Evolutionary conservation across 2,329 filamentous ascomycete genomes (phyloP).

Genomic region (Dactylella cylindrospora): DNA sequence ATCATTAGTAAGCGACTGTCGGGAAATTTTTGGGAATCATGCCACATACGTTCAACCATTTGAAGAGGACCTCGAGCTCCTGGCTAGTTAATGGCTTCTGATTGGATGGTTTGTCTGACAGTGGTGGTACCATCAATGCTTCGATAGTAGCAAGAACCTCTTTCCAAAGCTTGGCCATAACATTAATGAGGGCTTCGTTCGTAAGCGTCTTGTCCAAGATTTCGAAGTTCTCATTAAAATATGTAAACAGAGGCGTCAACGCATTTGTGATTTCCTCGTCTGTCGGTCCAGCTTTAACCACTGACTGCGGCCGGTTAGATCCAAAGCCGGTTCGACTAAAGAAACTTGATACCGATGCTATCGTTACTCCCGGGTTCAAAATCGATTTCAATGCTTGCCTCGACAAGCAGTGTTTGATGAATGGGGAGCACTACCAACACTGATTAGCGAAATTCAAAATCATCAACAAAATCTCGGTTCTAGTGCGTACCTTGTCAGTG

Average conservation of each 20-base stretch:
- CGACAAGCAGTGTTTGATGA: conserved; percentile 88
- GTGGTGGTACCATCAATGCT: conserved; percentile 80
- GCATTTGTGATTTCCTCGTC: conserved; percentile 76
- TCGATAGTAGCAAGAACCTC: conserved; percentile 93
- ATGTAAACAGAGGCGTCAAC: conserved; percentile 80
- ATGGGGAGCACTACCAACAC: conserved; percentile 72
- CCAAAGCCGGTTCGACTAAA: conserved; percentile 62
- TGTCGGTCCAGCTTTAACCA: conserved; percentile 62
- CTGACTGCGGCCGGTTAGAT: conserved; percentile 55
- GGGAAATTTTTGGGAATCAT: not conserved
- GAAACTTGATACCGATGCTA: conserved; percentile 71
- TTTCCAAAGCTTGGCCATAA: conserved; percentile 98
- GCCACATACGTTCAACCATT: conserved; percentile 69
- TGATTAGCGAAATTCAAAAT: conserved; percentile 7
- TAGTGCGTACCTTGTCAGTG: conserved; percentile 80
- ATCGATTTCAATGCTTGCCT: conserved; percentile 74
- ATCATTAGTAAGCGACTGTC: not conserved
- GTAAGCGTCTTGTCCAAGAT: conserved; percentile 98
- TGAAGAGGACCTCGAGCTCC: conserved; percentile 91
- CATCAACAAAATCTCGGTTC: conserved; percentile 2
- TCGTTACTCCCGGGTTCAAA: conserved; percentile 68
- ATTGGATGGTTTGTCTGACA: conserved; percentile 89
- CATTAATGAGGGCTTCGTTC: conserved; percentile 92
- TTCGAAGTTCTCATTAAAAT: conserved; percentile 98
- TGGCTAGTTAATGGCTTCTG: conserved; percentile 81